Conservation (phyloP, 1,284 basidiomycete genomes). For the Stereum hirsutum region DNA sequence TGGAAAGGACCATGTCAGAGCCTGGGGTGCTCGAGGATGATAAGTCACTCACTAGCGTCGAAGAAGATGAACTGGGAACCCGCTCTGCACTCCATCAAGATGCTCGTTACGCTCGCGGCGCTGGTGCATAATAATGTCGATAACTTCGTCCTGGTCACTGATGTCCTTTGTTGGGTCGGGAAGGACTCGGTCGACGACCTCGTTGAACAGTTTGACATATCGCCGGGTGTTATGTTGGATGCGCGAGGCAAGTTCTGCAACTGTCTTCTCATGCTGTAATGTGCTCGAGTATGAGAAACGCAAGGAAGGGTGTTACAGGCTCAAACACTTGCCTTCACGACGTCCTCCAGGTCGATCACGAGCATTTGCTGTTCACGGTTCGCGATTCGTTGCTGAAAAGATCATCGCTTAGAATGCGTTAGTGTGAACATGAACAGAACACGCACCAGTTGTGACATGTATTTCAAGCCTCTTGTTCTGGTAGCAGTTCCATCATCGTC, state of each 20-base stretch:
- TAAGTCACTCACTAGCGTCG: slow-evolving; percentile 79
- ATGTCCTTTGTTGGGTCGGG: slow-evolving; percentile 86
- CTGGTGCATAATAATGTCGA: slow-evolving; percentile 93
- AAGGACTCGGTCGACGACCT: slow-evolving; percentile 85
- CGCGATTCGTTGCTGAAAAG: slow-evolving; percentile 75
- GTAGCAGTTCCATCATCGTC: slow-evolving; percentile 24
- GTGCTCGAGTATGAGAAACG: background rate
- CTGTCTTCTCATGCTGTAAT: slow-evolving; percentile 53
- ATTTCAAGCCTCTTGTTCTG: slow-evolving; percentile 55
- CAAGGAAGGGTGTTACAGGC: background rate
- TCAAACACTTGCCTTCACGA: slow-evolving; percentile 43
- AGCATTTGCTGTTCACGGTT: slow-evolving; percentile 89
- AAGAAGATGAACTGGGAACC: slow-evolving; percentile 86
- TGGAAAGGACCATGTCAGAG: slow-evolving; percentile 24
- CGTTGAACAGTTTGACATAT: slow-evolving; percentile 86
- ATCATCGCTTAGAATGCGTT: slow-evolving; percentile 16
- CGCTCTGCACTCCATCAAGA: slow-evolving; percentile 56
- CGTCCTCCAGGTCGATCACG: slow-evolving; percentile 75
- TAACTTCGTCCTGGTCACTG: slow-evolving; percentile 82
- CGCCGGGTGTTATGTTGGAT: slow-evolving; percentile 85
- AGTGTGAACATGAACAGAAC: slow-evolving; percentile 5
- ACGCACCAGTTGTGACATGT: slow-evolving; percentile 83
- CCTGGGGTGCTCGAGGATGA: background rate
- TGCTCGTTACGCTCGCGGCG: slow-evolving; percentile 81
- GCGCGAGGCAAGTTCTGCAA: slow-evolving; percentile 59